Percentiles rank a stretch among this genome's conserved stretches.
These are phyloP conservation scores for Stereum hirsutum DNA, from an alignment of 1,284 basidiomycete species.

Conservation along the genomic window DNA sequence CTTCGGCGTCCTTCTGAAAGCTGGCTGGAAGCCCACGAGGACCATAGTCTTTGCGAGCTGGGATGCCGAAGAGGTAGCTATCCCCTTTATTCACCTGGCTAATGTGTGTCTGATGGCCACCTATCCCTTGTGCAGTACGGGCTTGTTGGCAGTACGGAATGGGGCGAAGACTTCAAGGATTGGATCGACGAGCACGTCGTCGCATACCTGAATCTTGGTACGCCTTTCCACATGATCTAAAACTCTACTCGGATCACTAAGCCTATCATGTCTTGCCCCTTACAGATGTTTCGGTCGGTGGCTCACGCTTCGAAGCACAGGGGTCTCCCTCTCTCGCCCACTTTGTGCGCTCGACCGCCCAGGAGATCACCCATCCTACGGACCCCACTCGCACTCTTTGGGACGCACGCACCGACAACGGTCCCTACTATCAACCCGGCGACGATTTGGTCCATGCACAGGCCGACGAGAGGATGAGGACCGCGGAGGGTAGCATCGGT, in stretches of 20 bases:
- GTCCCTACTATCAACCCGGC: constrained; percentile 31
- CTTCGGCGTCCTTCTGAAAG: constrained; percentile 62
- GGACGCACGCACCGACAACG: constrained; percentile 53
- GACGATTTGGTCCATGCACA: constrained; percentile 21
- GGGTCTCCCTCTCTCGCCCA: constrained; percentile 78
- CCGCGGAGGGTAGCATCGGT: constrained; percentile 19
- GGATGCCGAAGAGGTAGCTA: constrained; percentile 82
- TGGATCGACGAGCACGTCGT: constrained; percentile 76
- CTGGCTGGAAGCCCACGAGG: constrained; percentile 85
- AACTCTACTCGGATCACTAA: background rate
- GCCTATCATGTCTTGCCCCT: too few relatives aligned
- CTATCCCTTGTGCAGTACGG: constrained; percentile 55
- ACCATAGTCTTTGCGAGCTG: constrained; percentile 85
- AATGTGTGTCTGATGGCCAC: background rate
- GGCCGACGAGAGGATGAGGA: constrained; percentile 18
- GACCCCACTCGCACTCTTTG: constrained; percentile 44
- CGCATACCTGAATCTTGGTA: constrained; percentile 83
- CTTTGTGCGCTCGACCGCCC: constrained; percentile 59
- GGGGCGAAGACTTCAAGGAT: constrained; percentile 80
- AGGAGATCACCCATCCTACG: constrained; percentile 62
- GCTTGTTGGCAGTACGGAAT: constrained; percentile 82
- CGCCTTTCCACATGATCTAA: too few relatives aligned
- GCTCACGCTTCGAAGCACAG: constrained; percentile 46
- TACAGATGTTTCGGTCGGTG: constrained; percentile 58
- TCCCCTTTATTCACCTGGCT: background rate